Conservation (phyloP, 345 rosid genomes). For the Lepidium sativum region DNA sequence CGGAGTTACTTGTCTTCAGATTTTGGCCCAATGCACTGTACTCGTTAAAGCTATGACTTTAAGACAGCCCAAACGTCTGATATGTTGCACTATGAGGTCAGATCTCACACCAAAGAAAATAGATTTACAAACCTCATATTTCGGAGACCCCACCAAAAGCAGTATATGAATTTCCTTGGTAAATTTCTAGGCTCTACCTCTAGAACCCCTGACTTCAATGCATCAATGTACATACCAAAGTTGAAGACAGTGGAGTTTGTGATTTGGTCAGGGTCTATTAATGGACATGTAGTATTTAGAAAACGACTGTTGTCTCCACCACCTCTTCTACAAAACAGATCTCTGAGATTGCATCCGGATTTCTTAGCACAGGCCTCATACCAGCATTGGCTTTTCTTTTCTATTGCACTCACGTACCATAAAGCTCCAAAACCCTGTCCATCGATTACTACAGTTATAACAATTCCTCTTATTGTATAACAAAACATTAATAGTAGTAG, state of each 20-base stretch:
- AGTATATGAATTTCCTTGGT: slow-evolving; percentile 12
- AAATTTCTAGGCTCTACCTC: neutral
- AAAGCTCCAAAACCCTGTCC: slow-evolving; percentile 25
- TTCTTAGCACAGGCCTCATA: slow-evolving; percentile 3
- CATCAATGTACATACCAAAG: slow-evolving; percentile 23
- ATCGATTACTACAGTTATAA: neutral
- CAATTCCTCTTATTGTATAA: too few species aligned
- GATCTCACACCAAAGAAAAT: too few species aligned
- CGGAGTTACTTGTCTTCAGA: slow-evolving; percentile 32
- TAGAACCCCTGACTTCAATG: slow-evolving; percentile 2
- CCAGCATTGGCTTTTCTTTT: slow-evolving; percentile 15
- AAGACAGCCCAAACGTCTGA: too few species aligned
- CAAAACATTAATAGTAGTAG: neutral
- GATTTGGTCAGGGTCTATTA: slow-evolving; percentile 8
- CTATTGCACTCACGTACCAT: slow-evolving; percentile 20
- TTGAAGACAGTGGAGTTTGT: slow-evolving; percentile 7
- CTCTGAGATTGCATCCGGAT: neutral
- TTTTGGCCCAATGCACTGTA: slow-evolving; percentile 44
- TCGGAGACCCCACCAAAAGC: slow-evolving; percentile 25
- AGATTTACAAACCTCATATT: slow-evolving; percentile 12
- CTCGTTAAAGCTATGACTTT: neutral
- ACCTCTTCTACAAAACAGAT: neutral
- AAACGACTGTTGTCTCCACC: neutral
- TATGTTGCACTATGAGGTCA: too few species aligned
- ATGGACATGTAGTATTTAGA: slow-evolving; percentile 11